A percentile compares a stretch with the other conserved stretches of the same genome.
phyloP scores from a whole-genome alignment of 2,329 filamentous ascomycete species.

The Microdochium paspali region DNA sequence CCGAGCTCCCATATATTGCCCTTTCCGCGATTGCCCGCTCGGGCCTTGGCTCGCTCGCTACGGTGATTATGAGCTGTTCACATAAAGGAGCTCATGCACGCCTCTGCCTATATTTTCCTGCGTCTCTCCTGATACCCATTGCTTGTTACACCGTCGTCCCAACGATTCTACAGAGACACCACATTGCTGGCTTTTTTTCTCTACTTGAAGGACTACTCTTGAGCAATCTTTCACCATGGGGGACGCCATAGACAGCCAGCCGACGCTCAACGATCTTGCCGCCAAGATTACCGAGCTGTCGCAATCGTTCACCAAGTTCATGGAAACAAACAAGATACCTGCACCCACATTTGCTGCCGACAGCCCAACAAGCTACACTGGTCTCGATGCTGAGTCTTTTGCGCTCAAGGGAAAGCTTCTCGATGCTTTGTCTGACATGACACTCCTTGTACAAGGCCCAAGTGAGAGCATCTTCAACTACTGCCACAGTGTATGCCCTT shows the following conservation, averaged over 20 bases:
- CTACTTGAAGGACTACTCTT: no score
- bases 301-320: constrained; percentile 25
- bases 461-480: constrained; percentile 40
- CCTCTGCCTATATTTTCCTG: no score
- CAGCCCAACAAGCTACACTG: constrained; percentile 30
- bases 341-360: constrained; percentile 31
- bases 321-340: constrained; percentile 30
- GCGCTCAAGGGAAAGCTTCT: constrained; percentile 30
- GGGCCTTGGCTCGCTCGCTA: no score
- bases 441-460: constrained; percentile 34
- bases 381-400: constrained; percentile 31
- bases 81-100: no score
- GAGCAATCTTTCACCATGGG: background rate
- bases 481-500: constrained; percentile 23
- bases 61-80: no score
- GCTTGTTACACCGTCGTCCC: no score
- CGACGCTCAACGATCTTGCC: constrained; percentile 31
- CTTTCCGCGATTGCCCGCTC: no score
- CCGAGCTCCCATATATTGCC: no score
- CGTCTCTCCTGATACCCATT: no score
- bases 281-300: constrained; percentile 34
- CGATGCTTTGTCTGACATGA: constrained; percentile 35
- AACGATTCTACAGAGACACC: no score
- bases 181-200: no score
- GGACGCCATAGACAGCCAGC: constrained; percentile 6